phyloP scores from a whole-genome alignment of 1,284 basidiomycete species.

The Puccinia triticina region DNA sequence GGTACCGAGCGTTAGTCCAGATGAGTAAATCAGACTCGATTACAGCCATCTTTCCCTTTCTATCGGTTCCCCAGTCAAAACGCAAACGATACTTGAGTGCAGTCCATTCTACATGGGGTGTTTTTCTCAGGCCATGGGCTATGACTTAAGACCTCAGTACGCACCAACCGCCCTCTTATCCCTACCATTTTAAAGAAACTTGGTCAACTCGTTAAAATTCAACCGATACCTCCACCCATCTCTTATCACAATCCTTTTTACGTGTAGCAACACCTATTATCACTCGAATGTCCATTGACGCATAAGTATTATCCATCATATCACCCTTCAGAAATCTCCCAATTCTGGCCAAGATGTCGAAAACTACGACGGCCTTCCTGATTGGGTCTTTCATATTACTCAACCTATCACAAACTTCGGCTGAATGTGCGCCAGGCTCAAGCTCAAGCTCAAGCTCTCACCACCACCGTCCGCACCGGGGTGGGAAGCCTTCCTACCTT shows the following conservation, averaged over 20 bases:
- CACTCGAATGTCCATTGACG: not conserved
- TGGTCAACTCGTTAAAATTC: not conserved
- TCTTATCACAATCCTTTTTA: not conserved
- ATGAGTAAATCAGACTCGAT: not conserved
- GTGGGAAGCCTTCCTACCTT: not conserved
- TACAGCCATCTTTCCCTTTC: not conserved
- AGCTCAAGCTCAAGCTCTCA: not conserved
- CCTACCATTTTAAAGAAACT: not conserved
- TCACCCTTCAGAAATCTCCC: conserved; percentile 11
- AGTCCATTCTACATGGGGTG: not conserved
- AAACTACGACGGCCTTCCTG: not conserved
- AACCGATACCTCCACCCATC: not conserved
- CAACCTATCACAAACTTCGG: not conserved
- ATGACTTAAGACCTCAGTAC: not conserved
- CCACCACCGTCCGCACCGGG: not conserved
- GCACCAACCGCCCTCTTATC: not conserved
- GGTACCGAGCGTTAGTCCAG: not conserved
- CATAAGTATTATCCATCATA: not conserved
- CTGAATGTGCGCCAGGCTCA: not conserved
- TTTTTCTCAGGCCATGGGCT: not conserved
- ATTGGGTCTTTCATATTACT: not conserved
- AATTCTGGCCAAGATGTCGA: not conserved
- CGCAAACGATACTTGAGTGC: not conserved
- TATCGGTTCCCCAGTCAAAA: not conserved
- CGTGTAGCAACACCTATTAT: too few species aligned